Conservation (phyloP, 2,329 filamentous ascomycete genomes). For the Diplocarpon rosae region DNA sequence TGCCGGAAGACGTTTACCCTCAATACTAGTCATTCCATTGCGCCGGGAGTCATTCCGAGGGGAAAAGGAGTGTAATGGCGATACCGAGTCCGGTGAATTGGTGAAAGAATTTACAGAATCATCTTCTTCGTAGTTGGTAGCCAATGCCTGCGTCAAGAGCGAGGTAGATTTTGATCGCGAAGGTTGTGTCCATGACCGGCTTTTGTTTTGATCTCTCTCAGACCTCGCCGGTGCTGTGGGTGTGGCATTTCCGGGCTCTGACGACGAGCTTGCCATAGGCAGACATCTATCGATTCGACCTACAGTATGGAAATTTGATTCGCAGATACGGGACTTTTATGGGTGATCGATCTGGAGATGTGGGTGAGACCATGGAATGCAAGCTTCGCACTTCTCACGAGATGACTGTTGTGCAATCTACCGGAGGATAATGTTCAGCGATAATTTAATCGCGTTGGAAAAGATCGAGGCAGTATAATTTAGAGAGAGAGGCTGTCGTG, state of each 20-base stretch:
- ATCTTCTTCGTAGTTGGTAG: constrained; percentile 13
- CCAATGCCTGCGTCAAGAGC: constrained; percentile 24
- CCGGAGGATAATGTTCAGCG: background rate
- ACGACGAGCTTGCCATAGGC: constrained; percentile 27
- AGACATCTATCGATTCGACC: constrained; percentile 27
- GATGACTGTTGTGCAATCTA: background rate
- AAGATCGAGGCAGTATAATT: constrained; percentile 1
- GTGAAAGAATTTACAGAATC: constrained; percentile 4
- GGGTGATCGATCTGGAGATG: constrained; percentile 5
- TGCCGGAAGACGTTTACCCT: constrained; percentile 1
- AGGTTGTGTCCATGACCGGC: constrained; percentile 11
- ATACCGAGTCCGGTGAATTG: background rate
- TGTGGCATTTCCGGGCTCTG: constrained; percentile 27
- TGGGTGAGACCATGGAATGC: constrained; percentile 2
- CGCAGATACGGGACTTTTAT: constrained; percentile 22
- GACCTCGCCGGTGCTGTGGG: constrained; percentile 22
- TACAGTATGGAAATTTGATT: constrained; percentile 25
- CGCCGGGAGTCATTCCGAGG: constrained; percentile 6
- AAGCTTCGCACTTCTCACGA: background rate
- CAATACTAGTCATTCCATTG: constrained; percentile 12
- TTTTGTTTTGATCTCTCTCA: constrained; percentile 19
- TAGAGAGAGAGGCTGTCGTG: background rate
- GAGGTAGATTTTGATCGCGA: constrained; percentile 18
- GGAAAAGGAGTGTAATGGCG: background rate
- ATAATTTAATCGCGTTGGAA: constrained; percentile 1